Evolutionary conservation across 2,329 filamentous ascomycete species (phyloP).

Genomic region (Arachnopeziza araneosa): DNA sequence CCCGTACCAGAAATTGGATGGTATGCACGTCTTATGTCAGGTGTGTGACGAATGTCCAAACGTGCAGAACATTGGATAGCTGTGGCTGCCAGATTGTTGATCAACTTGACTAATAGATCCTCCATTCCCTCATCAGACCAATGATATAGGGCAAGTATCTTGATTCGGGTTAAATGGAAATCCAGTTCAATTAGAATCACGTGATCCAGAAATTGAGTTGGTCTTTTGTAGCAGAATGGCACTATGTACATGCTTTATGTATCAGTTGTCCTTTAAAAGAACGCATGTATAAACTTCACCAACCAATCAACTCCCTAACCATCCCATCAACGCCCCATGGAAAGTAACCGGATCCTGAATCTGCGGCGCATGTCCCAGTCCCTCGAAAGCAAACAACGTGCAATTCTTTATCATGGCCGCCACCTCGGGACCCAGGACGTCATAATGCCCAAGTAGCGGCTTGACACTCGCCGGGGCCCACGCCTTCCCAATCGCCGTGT

Average conservation of each 20-base stretch:
- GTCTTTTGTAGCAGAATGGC: too few relatives aligned
- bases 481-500: slow-evolving; percentile 48
- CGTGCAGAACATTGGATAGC: not conserved
- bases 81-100: not conserved
- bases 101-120: not conserved
- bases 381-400: slow-evolving; percentile 41
- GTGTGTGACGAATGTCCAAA: not conserved
- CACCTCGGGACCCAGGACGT: slow-evolving; percentile 42
- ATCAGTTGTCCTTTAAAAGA: too few relatives aligned
- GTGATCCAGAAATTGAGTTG: too few relatives aligned
- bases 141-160: too few relatives aligned
- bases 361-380: slow-evolving; percentile 48
- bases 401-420: slow-evolving; percentile 39
- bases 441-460: slow-evolving; percentile 43
- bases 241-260: too few relatives aligned
- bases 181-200: too few relatives aligned
- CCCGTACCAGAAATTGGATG: not conserved
- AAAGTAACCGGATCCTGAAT: slow-evolving; percentile 45
- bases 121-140: too few relatives aligned
- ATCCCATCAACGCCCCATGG: slow-evolving; percentile 41
- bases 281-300: too few relatives aligned
- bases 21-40: not conserved
- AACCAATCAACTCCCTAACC: slow-evolving; percentile 30
- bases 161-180: too few relatives aligned
- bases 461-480: slow-evolving; percentile 41